A percentile compares a stretch with the other conserved stretches of the same genome.
phyloP scores from a whole-genome alignment of 805 yeast genomes.

The Millerago galiae region DNA sequence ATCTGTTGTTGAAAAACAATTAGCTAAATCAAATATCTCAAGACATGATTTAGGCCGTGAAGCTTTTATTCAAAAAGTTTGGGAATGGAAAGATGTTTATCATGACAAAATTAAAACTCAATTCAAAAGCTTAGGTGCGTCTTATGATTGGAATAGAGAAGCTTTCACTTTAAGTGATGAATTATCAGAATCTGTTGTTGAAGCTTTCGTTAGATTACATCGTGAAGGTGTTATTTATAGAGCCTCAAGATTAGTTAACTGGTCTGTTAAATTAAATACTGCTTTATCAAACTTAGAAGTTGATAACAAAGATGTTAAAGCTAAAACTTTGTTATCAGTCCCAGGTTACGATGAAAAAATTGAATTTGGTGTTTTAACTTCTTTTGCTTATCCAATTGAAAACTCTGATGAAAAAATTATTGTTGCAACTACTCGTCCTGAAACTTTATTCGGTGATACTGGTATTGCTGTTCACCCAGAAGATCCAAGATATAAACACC shows the following conservation, averaged over 20 bases:
- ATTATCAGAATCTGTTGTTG: conserved; percentile 72
- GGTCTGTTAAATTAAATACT: conserved; percentile 93
- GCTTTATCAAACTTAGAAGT: conserved; percentile 96
- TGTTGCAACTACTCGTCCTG: conserved; percentile 99
- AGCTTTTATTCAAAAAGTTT: conserved; percentile 76
- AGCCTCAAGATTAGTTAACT: conserved; percentile 87
- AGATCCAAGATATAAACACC: conserved; percentile 85
- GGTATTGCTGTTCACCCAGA: conserved; percentile 97
- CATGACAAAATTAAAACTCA: conserved; percentile 81
- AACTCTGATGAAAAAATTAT: conserved; percentile 78
- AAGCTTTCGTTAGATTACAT: conserved; percentile 85
- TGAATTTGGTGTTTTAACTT: conserved; percentile 96
- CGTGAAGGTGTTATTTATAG: conserved; percentile 96
- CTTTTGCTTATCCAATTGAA: conserved; percentile 86
- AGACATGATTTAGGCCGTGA: conserved; percentile 96
- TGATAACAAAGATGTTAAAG: conserved; percentile 83
- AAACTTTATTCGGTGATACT: conserved; percentile 96
- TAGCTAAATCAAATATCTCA: conserved; percentile 76
- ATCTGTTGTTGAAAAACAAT: conserved; percentile 93
- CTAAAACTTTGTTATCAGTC: conserved; percentile 71
- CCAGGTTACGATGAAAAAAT: conserved; percentile 88
- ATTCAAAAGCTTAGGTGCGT: conserved; percentile 85
- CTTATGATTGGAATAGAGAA: conserved; percentile 94
- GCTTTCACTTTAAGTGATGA: conserved; percentile 86
- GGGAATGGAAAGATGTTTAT: conserved; percentile 98